Conservation (phyloP, 257 asterid species). For the Schizonepeta tenuifolia region DNA sequence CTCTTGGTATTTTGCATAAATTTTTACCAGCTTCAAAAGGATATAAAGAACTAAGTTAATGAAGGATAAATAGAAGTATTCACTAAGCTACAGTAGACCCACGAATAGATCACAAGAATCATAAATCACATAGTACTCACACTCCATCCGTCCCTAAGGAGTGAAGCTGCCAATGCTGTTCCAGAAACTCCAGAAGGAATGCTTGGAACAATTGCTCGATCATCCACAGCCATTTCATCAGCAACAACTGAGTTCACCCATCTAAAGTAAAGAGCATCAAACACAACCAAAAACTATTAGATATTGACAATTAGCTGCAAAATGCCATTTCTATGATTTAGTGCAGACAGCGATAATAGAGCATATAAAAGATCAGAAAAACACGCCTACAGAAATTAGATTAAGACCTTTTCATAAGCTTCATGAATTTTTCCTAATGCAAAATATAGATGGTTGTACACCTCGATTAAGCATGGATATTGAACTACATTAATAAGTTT, state of each 20-base stretch:
- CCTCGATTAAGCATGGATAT: slow-evolving; percentile 8
- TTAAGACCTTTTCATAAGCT: background rate
- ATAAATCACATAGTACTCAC: slow-evolving; percentile 50
- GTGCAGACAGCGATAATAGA: background rate
- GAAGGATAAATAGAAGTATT: background rate
- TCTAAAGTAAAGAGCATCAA: slow-evolving; percentile 39
- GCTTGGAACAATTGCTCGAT: slow-evolving; percentile 68
- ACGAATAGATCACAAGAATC: background rate
- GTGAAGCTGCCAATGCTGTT: slow-evolving; percentile 95
- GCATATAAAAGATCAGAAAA: background rate
- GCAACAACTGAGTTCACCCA: slow-evolving; percentile 43
- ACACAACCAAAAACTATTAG: slow-evolving; percentile 12
- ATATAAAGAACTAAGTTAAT: slow-evolving; percentile 14
- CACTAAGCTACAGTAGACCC: slow-evolving; percentile 9
- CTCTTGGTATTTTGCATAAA: slow-evolving; percentile 91
- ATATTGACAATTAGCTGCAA: slow-evolving; percentile 6
- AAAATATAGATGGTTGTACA: background rate
- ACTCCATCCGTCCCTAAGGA: slow-evolving; percentile 98
- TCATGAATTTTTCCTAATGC: background rate
- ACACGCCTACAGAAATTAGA: background rate
- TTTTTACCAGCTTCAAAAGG: slow-evolving; percentile 65
- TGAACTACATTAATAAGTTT: background rate
- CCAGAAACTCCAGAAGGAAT: slow-evolving; percentile 90
- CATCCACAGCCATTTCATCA: slow-evolving; percentile 52
- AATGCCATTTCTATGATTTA: background rate